phyloP scores from a whole-genome alignment of 1,284 basidiomycete genomes.

The Termitomyces sp. region DNA sequence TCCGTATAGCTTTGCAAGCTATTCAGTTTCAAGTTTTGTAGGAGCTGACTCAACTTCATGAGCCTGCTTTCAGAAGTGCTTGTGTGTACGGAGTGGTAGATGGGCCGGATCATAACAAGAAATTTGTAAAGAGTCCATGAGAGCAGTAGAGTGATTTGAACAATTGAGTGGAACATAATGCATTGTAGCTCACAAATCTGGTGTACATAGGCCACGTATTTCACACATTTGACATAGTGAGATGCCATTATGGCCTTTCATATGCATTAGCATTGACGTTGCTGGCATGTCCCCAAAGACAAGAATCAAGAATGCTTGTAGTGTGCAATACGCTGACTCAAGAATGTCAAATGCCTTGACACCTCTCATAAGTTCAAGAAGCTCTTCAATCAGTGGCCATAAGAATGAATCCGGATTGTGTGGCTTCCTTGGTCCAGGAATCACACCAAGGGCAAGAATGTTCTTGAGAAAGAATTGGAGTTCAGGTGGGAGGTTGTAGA shows the following conservation, averaged over 20 bases:
- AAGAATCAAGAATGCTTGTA: constrained; percentile 37
- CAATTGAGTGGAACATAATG: constrained; percentile 36
- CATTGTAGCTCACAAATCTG: constrained; percentile 15
- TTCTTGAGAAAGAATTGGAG: constrained; percentile 23
- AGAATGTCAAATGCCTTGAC: constrained; percentile 31
- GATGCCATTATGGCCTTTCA: constrained; percentile 22
- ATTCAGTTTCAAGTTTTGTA: constrained; percentile 20
- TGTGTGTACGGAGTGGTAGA: constrained; percentile 36
- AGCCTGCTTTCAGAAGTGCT: constrained; percentile 29
- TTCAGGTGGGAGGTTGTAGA: constrained; percentile 22
- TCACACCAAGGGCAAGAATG: constrained; percentile 34
- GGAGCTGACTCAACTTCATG: constrained; percentile 26
- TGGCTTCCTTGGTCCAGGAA: constrained; percentile 42
- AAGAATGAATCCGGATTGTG: constrained; percentile 29
- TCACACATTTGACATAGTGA: constrained; percentile 42
- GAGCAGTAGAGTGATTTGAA: constrained; percentile 10
- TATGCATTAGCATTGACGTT: constrained; percentile 34
- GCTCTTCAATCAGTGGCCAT: constrained; percentile 34
- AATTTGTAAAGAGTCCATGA: not conserved
- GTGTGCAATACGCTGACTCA: constrained; percentile 22
- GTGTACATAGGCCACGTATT: constrained; percentile 33
- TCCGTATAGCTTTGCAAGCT: constrained; percentile 31
- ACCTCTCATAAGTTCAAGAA: constrained; percentile 31
- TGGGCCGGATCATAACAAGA: constrained; percentile 27
- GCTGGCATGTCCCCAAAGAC: constrained; percentile 45